Conservation (phyloP, 176 grass and related monocot species). For the Dactylis glomerata region DNA sequence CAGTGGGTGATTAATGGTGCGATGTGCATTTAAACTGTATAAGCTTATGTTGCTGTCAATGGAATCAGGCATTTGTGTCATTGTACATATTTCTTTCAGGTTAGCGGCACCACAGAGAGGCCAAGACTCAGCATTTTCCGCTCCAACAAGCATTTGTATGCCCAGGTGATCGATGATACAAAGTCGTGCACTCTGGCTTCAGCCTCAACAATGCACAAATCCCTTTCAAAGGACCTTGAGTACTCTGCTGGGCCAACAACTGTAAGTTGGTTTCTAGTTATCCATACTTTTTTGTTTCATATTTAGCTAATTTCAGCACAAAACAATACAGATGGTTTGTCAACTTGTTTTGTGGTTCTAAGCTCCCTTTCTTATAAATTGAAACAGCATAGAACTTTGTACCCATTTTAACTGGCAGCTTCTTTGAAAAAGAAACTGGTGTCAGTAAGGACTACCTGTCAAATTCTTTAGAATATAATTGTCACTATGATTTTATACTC, state of each 20-base stretch:
- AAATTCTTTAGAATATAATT: background rate
- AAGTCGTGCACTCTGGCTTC: slow-evolving; percentile 87
- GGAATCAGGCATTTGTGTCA: background rate
- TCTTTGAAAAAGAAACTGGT: background rate
- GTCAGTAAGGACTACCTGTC: background rate
- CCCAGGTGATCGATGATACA: slow-evolving; percentile 92
- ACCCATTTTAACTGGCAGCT: background rate
- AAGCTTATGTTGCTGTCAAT: background rate
- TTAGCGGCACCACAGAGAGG: slow-evolving; percentile 75
- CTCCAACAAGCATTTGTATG: slow-evolving; percentile 88
- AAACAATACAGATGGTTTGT: background rate
- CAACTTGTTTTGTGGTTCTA: background rate
- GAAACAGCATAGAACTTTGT: background rate
- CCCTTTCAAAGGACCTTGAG: slow-evolving; percentile 53
- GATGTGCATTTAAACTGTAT: background rate
- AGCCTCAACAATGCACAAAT: slow-evolving; percentile 91
- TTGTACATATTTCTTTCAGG: slow-evolving; percentile 38
- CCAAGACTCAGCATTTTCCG: slow-evolving; percentile 76
- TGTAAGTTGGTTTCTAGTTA: slow-evolving; percentile 50
- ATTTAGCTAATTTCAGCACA: background rate
- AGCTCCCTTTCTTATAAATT: background rate
- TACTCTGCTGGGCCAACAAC: slow-evolving; percentile 83
- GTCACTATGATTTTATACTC: background rate
- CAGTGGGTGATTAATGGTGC: background rate
- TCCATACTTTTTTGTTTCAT: background rate